A percentile compares a stretch with the other conserved stretches of the same genome.
These are phyloP conservation scores for Alternaria longipes DNA, from an alignment of 2,329 filamentous ascomycete species.

Conservation along the genomic window DNA sequence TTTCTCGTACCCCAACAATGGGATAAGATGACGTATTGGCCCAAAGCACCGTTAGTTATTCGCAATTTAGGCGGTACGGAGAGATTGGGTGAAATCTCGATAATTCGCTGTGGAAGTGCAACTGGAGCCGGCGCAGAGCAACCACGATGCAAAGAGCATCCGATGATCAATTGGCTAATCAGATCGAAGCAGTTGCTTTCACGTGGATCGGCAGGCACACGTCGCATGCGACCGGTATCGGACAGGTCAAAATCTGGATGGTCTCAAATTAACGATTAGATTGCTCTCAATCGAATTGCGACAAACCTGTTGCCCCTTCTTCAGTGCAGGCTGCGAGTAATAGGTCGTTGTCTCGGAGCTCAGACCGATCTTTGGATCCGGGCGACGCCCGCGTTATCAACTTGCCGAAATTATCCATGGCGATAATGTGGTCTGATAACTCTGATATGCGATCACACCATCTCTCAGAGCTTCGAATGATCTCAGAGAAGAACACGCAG, in stretches of 20 bases:
- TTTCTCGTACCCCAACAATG: conserved; percentile 9
- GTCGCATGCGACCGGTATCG: too few relatives aligned
- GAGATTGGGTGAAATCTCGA: too few relatives aligned
- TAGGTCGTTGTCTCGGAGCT: too few relatives aligned
- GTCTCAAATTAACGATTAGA: not conserved
- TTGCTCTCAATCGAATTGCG: too few relatives aligned
- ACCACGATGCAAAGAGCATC: too few relatives aligned
- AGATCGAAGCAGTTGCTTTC: not conserved
- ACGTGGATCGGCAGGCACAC: not conserved
- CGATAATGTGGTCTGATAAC: not conserved
- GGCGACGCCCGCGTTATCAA: too few relatives aligned
- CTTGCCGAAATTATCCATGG: too few relatives aligned
- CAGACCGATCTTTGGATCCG: too few relatives aligned
- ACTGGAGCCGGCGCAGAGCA: not conserved
- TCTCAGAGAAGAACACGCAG: not conserved
- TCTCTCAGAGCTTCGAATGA: not conserved
- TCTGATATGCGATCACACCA: not conserved
- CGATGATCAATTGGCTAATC: too few relatives aligned
- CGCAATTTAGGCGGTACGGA: not conserved
- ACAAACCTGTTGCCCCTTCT: not conserved
- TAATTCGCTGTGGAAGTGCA: not conserved
- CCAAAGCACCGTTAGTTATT: not conserved
- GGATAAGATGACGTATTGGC: not conserved
- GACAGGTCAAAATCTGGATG: too few relatives aligned
- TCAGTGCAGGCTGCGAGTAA: not conserved